Conservation (phyloP, 1,284 basidiomycete species). For the Volvariella surrecta region DNA sequence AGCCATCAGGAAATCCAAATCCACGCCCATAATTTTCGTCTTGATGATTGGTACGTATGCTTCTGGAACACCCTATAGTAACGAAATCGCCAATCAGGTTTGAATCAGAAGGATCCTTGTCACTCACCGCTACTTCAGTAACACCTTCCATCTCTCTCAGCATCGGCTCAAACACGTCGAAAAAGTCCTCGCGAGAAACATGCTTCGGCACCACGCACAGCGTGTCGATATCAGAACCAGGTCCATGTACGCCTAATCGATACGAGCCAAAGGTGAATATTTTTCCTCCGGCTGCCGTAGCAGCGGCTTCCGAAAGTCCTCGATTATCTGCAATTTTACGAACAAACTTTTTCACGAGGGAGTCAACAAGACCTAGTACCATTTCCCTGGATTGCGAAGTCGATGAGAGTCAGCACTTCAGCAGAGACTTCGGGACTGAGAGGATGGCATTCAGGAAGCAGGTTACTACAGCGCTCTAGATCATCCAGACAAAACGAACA, state of each 20-base stretch:
- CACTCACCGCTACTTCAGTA: constrained; percentile 81
- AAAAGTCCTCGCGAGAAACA: constrained; percentile 94
- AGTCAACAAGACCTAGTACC: constrained; percentile 85
- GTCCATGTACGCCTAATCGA: constrained; percentile 93
- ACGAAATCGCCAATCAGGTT: constrained; percentile 10
- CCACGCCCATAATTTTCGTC: constrained; percentile 86
- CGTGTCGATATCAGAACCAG: constrained; percentile 98
- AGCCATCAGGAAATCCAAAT: constrained; percentile 93
- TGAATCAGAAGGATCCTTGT: constrained; percentile 2
- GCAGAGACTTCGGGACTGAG: constrained; percentile 1
- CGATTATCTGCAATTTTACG: constrained; percentile 70
- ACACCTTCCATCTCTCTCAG: constrained; percentile 82
- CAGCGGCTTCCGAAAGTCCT: constrained; percentile 84
- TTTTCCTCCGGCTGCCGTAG: constrained; percentile 87
- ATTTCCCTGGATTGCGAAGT: constrained; percentile 61
- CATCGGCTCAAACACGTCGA: constrained; percentile 87
- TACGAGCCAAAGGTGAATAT: constrained; percentile 99
- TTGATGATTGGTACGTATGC: constrained; percentile 96
- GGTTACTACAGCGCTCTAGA: not conserved
- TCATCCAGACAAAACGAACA: too few species aligned
- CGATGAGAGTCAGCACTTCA: not conserved
- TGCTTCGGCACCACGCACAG: constrained; percentile 96
- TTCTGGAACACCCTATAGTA: constrained; percentile 79
- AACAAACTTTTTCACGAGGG: constrained; percentile 93
- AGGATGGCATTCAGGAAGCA: not conserved